Percentiles rank a stretch among this genome's conserved stretches.
Evolutionary conservation across 768 basidiomycete species (phyloP).

Genomic region (Auricularia sp.): DNA sequence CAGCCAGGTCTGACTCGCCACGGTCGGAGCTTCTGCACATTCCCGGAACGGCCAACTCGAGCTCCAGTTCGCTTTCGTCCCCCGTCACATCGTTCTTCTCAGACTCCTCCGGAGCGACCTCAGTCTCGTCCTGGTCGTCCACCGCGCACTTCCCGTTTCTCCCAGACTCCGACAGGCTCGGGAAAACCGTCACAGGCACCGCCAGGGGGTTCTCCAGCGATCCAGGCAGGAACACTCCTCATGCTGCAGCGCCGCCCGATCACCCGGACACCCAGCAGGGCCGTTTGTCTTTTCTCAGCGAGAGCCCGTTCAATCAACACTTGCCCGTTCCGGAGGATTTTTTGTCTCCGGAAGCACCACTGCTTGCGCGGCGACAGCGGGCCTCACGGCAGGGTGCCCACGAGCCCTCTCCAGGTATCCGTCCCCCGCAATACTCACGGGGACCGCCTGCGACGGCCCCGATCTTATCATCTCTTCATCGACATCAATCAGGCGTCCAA

Average conservation of each 20-base stretch:
- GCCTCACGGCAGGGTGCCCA: neutral
- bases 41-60: neutral
- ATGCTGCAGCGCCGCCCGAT: neutral
- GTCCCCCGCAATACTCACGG: neutral
- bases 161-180: neutral
- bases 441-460: neutral
- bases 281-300: neutral
- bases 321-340: neutral
- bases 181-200: neutral
- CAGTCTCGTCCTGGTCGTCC: conserved; percentile 6
- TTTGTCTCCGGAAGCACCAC: neutral
- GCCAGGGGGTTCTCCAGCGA: neutral
- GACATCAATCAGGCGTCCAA: neutral
- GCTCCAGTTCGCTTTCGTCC: neutral
- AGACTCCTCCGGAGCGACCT: conserved; percentile 8
- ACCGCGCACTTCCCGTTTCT: neutral
- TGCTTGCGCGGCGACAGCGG: neutral
- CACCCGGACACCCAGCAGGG: neutral
- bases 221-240: neutral
- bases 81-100: conserved; percentile 6
- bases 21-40: neutral
- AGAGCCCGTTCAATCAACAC: neutral
- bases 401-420: neutral
- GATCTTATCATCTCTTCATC: neutral
- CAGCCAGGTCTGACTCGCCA: neutral